Percentiles rank a stretch among this genome's conserved stretches.
Conservation (phyloP, 2,329 filamentous ascomycete species). For the Rutstroemia sp. region DNA sequence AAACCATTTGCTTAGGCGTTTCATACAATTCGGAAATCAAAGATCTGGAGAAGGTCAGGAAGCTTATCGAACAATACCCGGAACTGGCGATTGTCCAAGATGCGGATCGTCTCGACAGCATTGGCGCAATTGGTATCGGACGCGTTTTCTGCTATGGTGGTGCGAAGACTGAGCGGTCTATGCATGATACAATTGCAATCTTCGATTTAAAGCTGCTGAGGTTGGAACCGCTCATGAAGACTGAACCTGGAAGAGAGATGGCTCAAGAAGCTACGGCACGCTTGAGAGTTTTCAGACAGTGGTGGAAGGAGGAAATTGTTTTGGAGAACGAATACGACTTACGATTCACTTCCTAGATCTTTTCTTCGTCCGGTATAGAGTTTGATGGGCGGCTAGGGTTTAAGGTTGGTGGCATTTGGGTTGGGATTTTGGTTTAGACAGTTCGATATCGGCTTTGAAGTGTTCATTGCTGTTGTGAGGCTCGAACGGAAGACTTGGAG, state of each 20-base stretch:
- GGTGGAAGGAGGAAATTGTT: constrained; percentile 45
- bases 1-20: constrained; percentile 67
- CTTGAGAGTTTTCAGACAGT: constrained; percentile 43
- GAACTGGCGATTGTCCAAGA: constrained; percentile 85
- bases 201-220: constrained; percentile 68
- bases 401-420: not conserved
- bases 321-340: not conserved
- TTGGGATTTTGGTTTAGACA: not conserved
- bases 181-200: constrained; percentile 61
- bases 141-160: constrained; percentile 72
- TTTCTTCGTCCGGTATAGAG: not conserved
- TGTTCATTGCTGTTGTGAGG: not conserved
- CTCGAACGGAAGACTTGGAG: not conserved
- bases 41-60: constrained; percentile 50
- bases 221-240: constrained; percentile 51
- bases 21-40: constrained; percentile 69
- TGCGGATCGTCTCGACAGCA: constrained; percentile 84
- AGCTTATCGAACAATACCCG: constrained; percentile 57
- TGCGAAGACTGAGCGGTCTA: constrained; percentile 43
- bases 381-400: not conserved
- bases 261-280: constrained; percentile 44
- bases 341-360: not conserved
- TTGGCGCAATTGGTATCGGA: constrained; percentile 78
- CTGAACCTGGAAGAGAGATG: constrained; percentile 42
- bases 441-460: not conserved